Evolutionary conservation across 495 filamentous ascomycete genomes (phyloP).

Genomic region (Hypoxylon fragiforme): DNA sequence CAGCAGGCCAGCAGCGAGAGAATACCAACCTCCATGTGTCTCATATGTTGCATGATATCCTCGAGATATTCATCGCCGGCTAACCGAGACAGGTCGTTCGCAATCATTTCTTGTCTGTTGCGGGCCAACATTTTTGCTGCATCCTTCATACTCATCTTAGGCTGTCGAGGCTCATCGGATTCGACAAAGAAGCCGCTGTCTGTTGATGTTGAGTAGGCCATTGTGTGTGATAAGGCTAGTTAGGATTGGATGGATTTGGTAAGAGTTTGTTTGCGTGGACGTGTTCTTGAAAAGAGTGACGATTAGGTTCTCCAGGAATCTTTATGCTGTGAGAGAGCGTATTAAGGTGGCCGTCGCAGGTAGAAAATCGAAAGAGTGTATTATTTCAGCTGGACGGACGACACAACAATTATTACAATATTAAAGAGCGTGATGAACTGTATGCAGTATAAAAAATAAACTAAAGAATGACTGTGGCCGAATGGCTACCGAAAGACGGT

Average conservation of each 20-base stretch:
- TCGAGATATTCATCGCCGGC: conserved; percentile 88
- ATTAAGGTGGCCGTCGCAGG: conserved; percentile 44
- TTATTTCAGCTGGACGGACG: conserved; percentile 44
- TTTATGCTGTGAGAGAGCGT: conserved; percentile 39
- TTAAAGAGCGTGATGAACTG: conserved; percentile 58
- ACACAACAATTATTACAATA: conserved; percentile 52
- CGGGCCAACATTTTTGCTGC: conserved; percentile 72
- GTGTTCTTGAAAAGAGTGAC: conserved; percentile 46
- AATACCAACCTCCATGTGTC: conserved; percentile 83
- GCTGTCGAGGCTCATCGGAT: conserved; percentile 60
- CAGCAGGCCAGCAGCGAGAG: background rate
- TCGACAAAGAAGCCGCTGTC: conserved; percentile 85
- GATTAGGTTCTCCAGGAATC: conserved; percentile 58
- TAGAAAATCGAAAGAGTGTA: conserved; percentile 50
- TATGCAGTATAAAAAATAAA: conserved; percentile 44
- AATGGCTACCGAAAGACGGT: conserved; percentile 44
- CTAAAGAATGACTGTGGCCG: conserved; percentile 53
- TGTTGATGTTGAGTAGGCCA: conserved; percentile 68
- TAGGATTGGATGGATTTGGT: conserved; percentile 16
- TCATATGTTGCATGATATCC: conserved; percentile 90
- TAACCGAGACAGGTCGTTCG: conserved; percentile 79
- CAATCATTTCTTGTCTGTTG: conserved; percentile 79
- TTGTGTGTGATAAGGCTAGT: conserved; percentile 51
- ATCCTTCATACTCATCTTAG: conserved; percentile 64
- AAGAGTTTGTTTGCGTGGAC: conserved; percentile 23